These are phyloP conservation scores for Stephanodiscus triporus DNA, from an alignment of 108 stramenopile genomes.

Conservation along the genomic window DNA sequence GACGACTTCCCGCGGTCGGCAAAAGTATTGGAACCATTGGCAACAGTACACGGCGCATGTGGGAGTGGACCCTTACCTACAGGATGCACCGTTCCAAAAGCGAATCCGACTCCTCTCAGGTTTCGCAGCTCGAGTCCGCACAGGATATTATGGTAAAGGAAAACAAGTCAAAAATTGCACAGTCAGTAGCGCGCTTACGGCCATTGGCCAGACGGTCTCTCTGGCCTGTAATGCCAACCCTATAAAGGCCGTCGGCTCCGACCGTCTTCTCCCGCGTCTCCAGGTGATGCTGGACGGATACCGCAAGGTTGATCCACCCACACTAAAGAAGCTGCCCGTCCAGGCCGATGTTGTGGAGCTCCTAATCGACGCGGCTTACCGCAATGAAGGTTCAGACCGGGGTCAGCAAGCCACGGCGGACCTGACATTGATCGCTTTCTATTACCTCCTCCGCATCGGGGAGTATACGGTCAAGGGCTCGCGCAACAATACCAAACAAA, in stretches of 20 bases:
- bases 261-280: background rate
- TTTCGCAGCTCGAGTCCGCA: background rate
- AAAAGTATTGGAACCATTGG: no score
- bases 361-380: background rate
- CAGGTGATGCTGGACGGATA: background rate
- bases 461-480: background rate
- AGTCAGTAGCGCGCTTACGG: no score
- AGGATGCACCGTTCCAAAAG: background rate
- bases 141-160: background rate
- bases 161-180: background rate
- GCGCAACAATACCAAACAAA: background rate
- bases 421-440: background rate
- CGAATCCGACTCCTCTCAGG: background rate
- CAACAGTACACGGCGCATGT: no score
- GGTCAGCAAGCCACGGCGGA: background rate
- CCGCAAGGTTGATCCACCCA: background rate
- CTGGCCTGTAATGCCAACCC: slow-evolving; percentile 10
- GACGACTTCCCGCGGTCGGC: no score
- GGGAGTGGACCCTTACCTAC: slow-evolving; percentile 23
- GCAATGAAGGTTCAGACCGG: no score
- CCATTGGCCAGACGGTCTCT: slow-evolving; percentile 20
- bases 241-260: background rate
- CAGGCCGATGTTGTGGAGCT: background rate
- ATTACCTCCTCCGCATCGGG: background rate
- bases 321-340: background rate